These are phyloP conservation scores for Ascomycota sp. DNA, from an alignment of 2,329 filamentous ascomycete species.

Conservation along the genomic window DNA sequence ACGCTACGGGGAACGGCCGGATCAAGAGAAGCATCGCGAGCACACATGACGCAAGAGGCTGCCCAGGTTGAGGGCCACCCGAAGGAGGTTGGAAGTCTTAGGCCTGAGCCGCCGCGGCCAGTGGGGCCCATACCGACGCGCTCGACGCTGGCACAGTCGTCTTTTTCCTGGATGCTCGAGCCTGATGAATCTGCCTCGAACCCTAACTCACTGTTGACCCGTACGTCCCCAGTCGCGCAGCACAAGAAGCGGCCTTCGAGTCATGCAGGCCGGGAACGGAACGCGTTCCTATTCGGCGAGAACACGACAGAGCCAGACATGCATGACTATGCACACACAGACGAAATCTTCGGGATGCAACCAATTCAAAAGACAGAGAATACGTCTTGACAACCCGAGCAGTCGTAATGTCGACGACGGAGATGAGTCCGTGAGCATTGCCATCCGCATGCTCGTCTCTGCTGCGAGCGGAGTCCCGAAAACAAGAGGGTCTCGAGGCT, in stretches of 20 bases:
- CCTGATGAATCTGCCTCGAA: slow-evolving; percentile 19
- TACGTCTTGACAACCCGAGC: neutral
- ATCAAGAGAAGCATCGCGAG: neutral
- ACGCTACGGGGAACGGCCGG: neutral
- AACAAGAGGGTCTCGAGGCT: too few species aligned
- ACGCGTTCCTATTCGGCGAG: slow-evolving; percentile 38
- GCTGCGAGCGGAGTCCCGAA: too few species aligned
- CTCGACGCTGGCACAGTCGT: slow-evolving; percentile 48
- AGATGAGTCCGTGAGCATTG: too few species aligned
- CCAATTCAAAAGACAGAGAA: slow-evolving; percentile 16
- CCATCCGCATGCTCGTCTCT: too few species aligned
- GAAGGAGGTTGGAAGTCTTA: neutral
- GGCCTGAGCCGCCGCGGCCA: slow-evolving; percentile 4
- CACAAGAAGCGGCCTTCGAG: slow-evolving; percentile 20
- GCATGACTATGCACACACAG: slow-evolving; percentile 15
- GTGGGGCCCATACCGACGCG: slow-evolving; percentile 31
- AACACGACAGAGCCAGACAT: slow-evolving; percentile 16
- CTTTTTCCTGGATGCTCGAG: slow-evolving; percentile 61
- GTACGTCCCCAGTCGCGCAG: slow-evolving; percentile 11
- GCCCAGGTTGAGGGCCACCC: neutral
- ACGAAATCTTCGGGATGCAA: slow-evolving; percentile 34
- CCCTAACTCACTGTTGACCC: slow-evolving; percentile 5
- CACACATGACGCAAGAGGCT: neutral
- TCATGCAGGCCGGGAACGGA: slow-evolving; percentile 28
- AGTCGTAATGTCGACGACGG: too few species aligned